These are phyloP conservation scores for Luffa acutangula DNA, from an alignment of 306 rosid genomes.

Conservation along the genomic window DNA sequence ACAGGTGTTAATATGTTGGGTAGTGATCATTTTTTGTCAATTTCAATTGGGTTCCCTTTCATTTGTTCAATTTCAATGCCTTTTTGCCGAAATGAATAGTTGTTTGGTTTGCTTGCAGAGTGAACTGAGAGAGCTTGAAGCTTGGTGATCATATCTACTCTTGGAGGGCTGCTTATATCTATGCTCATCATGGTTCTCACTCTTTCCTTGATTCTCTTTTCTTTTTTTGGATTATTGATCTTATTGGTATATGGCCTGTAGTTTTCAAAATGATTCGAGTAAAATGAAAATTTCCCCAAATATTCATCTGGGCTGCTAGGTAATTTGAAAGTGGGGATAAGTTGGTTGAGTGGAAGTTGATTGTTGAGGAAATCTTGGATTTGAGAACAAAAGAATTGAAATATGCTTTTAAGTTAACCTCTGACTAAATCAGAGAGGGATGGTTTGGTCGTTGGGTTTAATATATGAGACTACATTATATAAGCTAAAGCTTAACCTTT, in stretches of 20 bases:
- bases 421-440: background rate
- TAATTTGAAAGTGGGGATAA: background rate
- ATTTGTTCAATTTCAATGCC: background rate
- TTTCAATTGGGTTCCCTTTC: background rate
- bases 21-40: background rate
- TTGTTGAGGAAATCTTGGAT: too few species aligned
- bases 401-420: background rate
- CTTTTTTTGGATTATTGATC: background rate
- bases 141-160: constrained; percentile 88
- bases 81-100: background rate
- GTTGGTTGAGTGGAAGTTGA: too few species aligned
- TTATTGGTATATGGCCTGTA: background rate
- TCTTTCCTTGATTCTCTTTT: background rate
- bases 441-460: too few species aligned
- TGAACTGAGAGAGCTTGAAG: constrained; percentile 40
- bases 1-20: background rate
- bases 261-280: background rate
- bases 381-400: too few species aligned
- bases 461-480: background rate
- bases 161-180: constrained; percentile 77
- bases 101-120: constrained; percentile 28
- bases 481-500: background rate
- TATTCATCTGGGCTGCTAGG: background rate
- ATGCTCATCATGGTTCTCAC: constrained; percentile 76
- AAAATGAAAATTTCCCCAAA: background rate